Evolutionary conservation across 2,329 filamentous ascomycete genomes (phyloP), one percentile per base, ranked within the genome.

Genomic region (Fusarium drepaniforme): DNA sequence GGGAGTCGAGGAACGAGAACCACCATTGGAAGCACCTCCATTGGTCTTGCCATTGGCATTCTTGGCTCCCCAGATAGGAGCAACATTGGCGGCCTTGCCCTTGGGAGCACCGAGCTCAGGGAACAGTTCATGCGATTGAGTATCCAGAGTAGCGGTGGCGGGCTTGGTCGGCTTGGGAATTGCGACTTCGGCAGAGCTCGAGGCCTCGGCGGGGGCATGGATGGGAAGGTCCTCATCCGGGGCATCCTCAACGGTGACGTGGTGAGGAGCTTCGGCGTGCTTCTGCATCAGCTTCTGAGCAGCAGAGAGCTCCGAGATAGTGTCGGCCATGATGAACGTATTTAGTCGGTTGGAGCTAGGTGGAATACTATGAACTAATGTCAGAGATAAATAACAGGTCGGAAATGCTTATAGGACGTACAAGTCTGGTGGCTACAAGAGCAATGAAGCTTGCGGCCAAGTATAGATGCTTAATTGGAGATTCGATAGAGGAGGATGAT

Each of bases 51-150:
- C 85, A 73, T 86, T 86, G 71, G 85, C 84, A 68, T 88, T 91
- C 85, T 93, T 94, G 40, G 90, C 90, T 73, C 93, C 93, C 95
- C 96, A 98, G 77, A 94, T 91, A 56, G 93, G 91, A 57, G 92
- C 88, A 69, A 91, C 88, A 76, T 90, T 89, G 67, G 91, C 88
- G 73, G 91, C 86, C 84, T 95, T 96, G 64, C 91, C 87, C 83
- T 91, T 91, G 67, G 88, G 84, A 25, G 86, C 90, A 73, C 96
- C 96, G 57, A 99, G 90, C 78, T 96, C 92, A n/a, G 97, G 97
- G 88, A 99, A 99, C 70, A 94, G 87, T 84, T 98, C 96, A 81
- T 97, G 94, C 21, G 94, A 97, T 80, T 94, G 90, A 23, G 94
- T 96, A 83, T 98, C 94, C 72, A 98, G 86, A 63, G 79, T 66